Evolutionary conservation across 225 moss, liverwort and hornwort genomes (phyloP).

Genomic region (Polytrichum formosum): DNA sequence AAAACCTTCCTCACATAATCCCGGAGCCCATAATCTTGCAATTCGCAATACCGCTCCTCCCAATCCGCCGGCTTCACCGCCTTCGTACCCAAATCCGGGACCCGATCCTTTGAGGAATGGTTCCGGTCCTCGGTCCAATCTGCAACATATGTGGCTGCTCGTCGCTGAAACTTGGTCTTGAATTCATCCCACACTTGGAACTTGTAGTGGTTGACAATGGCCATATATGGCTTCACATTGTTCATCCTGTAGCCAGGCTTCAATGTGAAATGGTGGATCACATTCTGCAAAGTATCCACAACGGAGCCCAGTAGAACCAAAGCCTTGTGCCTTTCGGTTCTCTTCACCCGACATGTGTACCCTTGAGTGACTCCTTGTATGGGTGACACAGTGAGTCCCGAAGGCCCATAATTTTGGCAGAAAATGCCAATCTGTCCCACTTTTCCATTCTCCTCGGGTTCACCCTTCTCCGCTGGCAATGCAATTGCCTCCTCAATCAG

Average conservation of each 20-base stretch:
- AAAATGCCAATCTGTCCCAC: slow-evolving; percentile 59
- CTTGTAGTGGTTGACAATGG: slow-evolving; percentile 87
- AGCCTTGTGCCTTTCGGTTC: slow-evolving; percentile 59
- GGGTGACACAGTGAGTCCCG: slow-evolving; percentile 41
- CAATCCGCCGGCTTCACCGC: slow-evolving; percentile 59
- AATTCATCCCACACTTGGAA: slow-evolving; percentile 89
- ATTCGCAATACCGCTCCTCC: slow-evolving; percentile 64
- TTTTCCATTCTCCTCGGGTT: neutral
- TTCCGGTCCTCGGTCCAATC: slow-evolving; percentile 79
- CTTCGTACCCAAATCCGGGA: slow-evolving; percentile 58
- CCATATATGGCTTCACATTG: slow-evolving; percentile 19
- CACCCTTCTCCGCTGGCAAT: neutral
- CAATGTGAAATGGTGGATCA: slow-evolving; percentile 77
- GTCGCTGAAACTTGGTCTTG: slow-evolving; percentile 62
- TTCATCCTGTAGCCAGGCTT: slow-evolving; percentile 31
- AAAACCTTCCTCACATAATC: slow-evolving; percentile 62
- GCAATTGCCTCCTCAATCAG: slow-evolving; percentile 20
- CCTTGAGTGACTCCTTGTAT: slow-evolving; percentile 71
- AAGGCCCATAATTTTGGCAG: slow-evolving; percentile 82
- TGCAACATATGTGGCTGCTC: slow-evolving; percentile 74
- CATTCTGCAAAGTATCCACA: slow-evolving; percentile 53
- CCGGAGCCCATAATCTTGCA: slow-evolving; percentile 47
- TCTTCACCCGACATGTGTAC: slow-evolving; percentile 60
- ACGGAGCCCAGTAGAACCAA: slow-evolving; percentile 47
- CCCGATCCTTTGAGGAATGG: slow-evolving; percentile 54